phyloP scores from a whole-genome alignment of 768 basidiomycete species.

The Psilocybe azurescens region DNA sequence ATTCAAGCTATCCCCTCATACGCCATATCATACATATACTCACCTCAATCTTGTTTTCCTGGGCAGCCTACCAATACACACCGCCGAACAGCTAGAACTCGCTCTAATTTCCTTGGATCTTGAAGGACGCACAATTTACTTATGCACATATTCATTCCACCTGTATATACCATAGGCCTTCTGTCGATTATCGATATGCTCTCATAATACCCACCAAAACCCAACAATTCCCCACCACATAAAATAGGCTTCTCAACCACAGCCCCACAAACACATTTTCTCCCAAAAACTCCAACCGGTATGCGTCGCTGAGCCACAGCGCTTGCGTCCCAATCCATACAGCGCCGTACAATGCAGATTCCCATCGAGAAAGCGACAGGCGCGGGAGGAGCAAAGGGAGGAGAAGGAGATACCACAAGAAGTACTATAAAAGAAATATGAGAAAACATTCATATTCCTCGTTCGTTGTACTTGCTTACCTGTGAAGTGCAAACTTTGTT shows the following conservation, averaged over 20 bases:
- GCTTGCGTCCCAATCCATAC: constrained; percentile 85
- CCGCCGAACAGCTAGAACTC: neutral
- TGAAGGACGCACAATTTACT: too few species aligned
- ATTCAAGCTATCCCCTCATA: neutral
- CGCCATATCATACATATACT: neutral
- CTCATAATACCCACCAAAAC: constrained; percentile 64
- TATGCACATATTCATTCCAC: too few species aligned
- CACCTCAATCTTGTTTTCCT: neutral
- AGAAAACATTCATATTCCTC: neutral
- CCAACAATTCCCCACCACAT: constrained; percentile 82
- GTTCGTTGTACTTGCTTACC: constrained; percentile 41
- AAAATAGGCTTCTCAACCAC: constrained; percentile 80
- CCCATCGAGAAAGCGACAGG: constrained; percentile 54
- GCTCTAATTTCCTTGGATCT: too few species aligned
- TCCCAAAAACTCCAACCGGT: constrained; percentile 88
- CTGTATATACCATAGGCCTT: too few species aligned
- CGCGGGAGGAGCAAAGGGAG: constrained; percentile 81
- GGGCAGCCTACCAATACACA: neutral
- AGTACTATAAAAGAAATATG: constrained; percentile 65
- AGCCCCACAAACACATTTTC: constrained; percentile 72
- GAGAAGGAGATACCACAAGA: constrained; percentile 94
- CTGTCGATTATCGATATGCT: neutral
- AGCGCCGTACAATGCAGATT: constrained; percentile 44
- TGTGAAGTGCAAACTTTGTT: constrained; percentile 99
- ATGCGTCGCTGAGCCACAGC: constrained; percentile 91